Conservation (phyloP, 2,329 filamentous ascomycete genomes). For the Raffaelea ambrosiae region DNA sequence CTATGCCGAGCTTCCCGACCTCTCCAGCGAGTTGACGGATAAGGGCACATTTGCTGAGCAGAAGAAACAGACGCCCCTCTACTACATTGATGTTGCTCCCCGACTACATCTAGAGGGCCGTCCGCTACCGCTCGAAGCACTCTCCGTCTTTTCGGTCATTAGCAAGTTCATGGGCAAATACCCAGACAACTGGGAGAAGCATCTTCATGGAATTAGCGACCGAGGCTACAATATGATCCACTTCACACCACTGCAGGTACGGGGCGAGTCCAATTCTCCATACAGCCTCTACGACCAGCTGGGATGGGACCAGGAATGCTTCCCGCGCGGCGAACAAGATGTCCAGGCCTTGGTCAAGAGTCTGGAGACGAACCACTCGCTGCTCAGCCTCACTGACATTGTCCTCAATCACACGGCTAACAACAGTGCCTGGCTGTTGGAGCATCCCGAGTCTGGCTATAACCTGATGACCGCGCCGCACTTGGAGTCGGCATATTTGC, state of each 20-base stretch:
- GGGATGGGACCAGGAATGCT: conserved; percentile 71
- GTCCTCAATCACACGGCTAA: conserved; percentile 97
- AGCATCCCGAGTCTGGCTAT: conserved; percentile 93
- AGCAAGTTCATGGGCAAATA: conserved; percentile 98
- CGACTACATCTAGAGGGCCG: conserved; percentile 64
- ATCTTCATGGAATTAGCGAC: conserved; percentile 78
- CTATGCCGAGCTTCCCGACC: conserved; percentile 77
- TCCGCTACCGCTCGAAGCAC: conserved; percentile 71
- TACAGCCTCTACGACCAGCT: conserved; percentile 96
- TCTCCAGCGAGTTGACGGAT: conserved; percentile 48
- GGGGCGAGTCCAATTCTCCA: conserved; percentile 87
- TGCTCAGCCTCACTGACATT: conserved; percentile 88
- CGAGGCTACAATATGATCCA: conserved; percentile 99
- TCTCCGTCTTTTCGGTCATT: conserved; percentile 88
- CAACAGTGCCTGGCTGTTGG: conserved; percentile 88
- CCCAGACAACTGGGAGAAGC: conserved; percentile 80
- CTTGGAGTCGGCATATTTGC: conserved; percentile 55
- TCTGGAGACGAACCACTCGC: conserved; percentile 75
- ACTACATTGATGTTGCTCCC: conserved; percentile 93
- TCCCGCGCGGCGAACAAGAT: conserved; percentile 79
- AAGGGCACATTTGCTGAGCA: conserved; percentile 37
- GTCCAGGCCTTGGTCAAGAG: conserved; percentile 66
- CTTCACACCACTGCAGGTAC: conserved; percentile 86
- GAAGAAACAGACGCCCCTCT: conserved; percentile 62
- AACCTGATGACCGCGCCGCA: conserved; percentile 84